phyloP scores from a whole-genome alignment of 2,329 filamentous ascomycete species.

The Nemania sp. region DNA sequence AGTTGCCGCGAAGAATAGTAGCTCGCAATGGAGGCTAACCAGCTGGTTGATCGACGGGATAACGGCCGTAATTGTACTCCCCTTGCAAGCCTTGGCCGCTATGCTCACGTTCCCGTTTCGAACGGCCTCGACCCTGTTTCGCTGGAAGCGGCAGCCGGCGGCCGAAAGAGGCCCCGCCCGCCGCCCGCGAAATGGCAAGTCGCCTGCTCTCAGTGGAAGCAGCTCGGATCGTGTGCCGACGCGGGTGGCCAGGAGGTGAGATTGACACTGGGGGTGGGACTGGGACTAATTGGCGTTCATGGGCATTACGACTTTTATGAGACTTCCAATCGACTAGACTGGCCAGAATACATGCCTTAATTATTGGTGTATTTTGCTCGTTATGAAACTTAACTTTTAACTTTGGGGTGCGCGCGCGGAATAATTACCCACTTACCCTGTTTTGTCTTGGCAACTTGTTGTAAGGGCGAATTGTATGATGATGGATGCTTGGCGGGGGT shows the following conservation, averaged over 20 bases:
- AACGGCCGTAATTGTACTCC: slow-evolving; percentile 45
- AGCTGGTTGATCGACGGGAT: slow-evolving; percentile 46
- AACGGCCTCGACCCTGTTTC: slow-evolving; percentile 43
- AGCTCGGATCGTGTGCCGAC: slow-evolving; percentile 36
- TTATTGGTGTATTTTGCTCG: not conserved
- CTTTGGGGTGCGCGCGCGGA: too few relatives aligned
- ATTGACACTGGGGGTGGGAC: too few relatives aligned
- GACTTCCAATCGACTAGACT: not conserved
- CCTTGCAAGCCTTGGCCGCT: slow-evolving; percentile 46
- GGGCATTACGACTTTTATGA: slow-evolving; percentile 3
- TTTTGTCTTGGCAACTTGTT: too few relatives aligned
- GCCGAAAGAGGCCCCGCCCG: slow-evolving; percentile 37
- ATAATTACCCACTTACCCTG: too few relatives aligned
- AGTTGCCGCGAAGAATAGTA: slow-evolving; percentile 64
- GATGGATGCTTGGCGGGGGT: too few relatives aligned
- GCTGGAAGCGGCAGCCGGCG: slow-evolving; percentile 38
- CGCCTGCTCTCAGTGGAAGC: slow-evolving; percentile 24
- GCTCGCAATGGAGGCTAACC: slow-evolving; percentile 44
- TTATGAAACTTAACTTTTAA: too few relatives aligned
- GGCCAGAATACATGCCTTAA: slow-evolving; percentile 10
- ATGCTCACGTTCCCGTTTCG: slow-evolving; percentile 51
- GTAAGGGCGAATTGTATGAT: too few relatives aligned
- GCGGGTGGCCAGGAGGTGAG: slow-evolving; percentile 34
- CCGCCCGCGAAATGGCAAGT: slow-evolving; percentile 29
- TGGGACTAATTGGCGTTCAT: too few relatives aligned